Conservation (phyloP, 2,329 filamentous ascomycete genomes). For the Hymenoscyphus salicellus region DNA sequence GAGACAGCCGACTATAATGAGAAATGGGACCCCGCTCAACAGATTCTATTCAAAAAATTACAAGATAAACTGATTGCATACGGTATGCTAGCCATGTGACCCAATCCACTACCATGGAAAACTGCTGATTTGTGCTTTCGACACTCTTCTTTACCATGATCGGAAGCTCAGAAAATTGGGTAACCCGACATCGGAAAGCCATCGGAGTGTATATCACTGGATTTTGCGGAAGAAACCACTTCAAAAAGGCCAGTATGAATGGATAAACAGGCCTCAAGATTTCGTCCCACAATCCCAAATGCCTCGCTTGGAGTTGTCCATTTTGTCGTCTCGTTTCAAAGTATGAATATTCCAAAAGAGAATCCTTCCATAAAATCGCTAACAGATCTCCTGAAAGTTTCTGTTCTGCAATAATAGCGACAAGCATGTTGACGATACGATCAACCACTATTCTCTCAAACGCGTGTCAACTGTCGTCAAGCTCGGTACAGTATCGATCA, state of each 20-base stretch:
- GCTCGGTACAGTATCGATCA: not conserved
- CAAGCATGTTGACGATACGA: not conserved
- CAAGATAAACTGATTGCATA: not conserved
- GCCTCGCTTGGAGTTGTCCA: not conserved
- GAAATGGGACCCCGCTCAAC: not conserved
- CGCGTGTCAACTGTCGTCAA: not conserved
- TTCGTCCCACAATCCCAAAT: not conserved
- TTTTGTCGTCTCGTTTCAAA: not conserved
- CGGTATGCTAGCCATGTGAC: not conserved
- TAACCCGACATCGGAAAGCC: not conserved
- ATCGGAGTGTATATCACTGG: not conserved
- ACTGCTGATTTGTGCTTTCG: not conserved
- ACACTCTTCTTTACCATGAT: not conserved
- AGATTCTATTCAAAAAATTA: not conserved
- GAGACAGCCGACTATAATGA: not conserved
- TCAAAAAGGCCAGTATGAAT: not conserved
- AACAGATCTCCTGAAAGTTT: no score
- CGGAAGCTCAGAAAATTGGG: not conserved
- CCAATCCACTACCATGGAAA: no score
- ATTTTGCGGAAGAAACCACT: not conserved
- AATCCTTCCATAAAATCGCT: no score
- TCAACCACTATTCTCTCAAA: not conserved
- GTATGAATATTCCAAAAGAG: not conserved
- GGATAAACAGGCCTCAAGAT: not conserved
- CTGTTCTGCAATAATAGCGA: no score